These are phyloP conservation scores for Ilex asprella DNA, from an alignment of 257 asterid species.

Conservation along the genomic window DNA sequence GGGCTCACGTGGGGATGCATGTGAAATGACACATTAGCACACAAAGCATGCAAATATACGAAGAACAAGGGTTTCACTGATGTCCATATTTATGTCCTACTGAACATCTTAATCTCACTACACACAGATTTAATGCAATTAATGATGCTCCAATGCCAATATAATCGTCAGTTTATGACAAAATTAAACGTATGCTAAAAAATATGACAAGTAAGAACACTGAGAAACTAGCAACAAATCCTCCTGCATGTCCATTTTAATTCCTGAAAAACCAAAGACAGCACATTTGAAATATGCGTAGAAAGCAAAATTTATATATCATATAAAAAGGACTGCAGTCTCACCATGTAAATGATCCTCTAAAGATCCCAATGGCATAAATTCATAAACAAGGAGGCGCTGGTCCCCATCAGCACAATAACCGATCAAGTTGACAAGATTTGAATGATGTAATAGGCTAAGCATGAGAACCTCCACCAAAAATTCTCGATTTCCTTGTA, in stretches of 20 bases:
- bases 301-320: too few species aligned
- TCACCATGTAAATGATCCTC: slow-evolving; percentile 58
- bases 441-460: slow-evolving; percentile 70
- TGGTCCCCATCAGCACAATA: slow-evolving; percentile 99
- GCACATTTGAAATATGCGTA: background rate
- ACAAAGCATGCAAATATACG: too few species aligned
- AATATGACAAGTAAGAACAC: too few species aligned
- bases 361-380: slow-evolving; percentile 58
- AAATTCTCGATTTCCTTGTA: slow-evolving; percentile 66
- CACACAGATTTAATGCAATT: too few species aligned
- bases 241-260: background rate
- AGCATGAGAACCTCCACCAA: slow-evolving; percentile 50
- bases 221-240: background rate
- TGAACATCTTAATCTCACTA: too few species aligned
- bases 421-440: slow-evolving; percentile 66
- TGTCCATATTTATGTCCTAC: too few species aligned
- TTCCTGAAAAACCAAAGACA: background rate
- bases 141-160: too few species aligned
- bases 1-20: too few species aligned
- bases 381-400: slow-evolving; percentile 80
- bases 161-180: too few species aligned
- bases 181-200: too few species aligned
- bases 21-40: too few species aligned
- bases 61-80: too few species aligned
- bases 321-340: background rate